Evolutionary conservation across 2,329 filamentous ascomycete species (phyloP).

Genomic region (Aspergillus sp.): DNA sequence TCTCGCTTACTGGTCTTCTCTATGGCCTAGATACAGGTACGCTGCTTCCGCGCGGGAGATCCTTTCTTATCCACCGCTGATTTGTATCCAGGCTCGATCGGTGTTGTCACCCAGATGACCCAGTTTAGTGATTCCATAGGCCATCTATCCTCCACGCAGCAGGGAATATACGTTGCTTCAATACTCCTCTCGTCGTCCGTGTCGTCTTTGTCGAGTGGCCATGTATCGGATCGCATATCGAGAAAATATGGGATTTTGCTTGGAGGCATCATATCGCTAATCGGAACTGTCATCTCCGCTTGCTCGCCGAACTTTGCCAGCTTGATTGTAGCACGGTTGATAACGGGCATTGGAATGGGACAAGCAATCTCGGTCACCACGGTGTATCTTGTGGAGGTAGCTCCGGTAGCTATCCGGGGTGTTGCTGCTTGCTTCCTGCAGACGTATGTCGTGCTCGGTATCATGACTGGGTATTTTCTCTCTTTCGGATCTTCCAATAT

Average conservation of each 20-base stretch:
- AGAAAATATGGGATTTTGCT: constrained; percentile 15
- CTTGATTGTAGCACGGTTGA: constrained; percentile 13
- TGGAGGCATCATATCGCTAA: constrained; percentile 9
- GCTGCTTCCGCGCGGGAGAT: not conserved
- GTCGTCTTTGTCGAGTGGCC: constrained; percentile 12
- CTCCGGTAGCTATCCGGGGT: constrained; percentile 10
- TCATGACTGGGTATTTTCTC: constrained; percentile 17
- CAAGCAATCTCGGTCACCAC: constrained; percentile 17
- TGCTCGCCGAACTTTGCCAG: constrained; percentile 12
- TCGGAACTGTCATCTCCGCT: constrained; percentile 13
- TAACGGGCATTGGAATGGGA: constrained; percentile 13
- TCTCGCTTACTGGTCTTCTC: constrained; percentile 14
- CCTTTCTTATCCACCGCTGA: not conserved
- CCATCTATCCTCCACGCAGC: constrained; percentile 12
- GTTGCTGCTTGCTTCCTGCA: constrained; percentile 16
- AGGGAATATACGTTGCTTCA: constrained; percentile 15
- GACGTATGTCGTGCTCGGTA: constrained; percentile 13
- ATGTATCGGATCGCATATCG: constrained; percentile 16
- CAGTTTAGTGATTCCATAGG: constrained; percentile 14
- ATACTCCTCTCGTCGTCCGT: constrained; percentile 14
- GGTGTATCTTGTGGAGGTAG: constrained; percentile 17
- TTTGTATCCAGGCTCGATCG: constrained; percentile 10
- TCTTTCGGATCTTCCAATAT: constrained; percentile 13
- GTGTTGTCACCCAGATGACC: constrained; percentile 15
- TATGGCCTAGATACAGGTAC: constrained; percentile 17